Base-by-base conservation (phyloP, 768 basidiomycete genomes). In the Leccinum sublutescens region DNA sequence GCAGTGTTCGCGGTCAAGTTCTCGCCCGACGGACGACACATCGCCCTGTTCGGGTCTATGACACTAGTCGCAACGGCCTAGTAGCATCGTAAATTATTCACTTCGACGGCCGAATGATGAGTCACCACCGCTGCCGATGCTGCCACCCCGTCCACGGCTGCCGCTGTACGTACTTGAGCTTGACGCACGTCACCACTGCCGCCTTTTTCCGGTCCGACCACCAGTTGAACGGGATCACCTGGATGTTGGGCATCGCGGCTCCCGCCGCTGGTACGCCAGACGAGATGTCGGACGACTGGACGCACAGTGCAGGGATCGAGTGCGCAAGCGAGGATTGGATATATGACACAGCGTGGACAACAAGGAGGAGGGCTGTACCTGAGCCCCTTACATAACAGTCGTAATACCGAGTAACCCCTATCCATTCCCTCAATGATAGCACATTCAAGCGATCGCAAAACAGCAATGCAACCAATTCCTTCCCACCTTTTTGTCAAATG, bases 241-340 rank as follows among this genome's bases (percentile, higher is more conserved):
- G 87, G 54, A 95, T 93, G 68, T 92, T 93, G 6, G 92, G 87
- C 91, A 94, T 92, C 5, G 93, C 93, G 5, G 93, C 93, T 68
- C 95, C 93, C 21, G 88, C 90, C 4, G 93, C 93, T 4, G 91
- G 89, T 2, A 87, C 89, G 8, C 89, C 90, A 0, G 87, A 87
- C 21, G 94, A 78, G 50, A 95, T 89, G 65, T 93, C 85, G n/a
- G 84, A 79, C 0, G 93, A 90, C 65, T 89, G 84, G 11, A 96
- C 92, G 60, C 89, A 91, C 3, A 96, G 79, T 1, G 86, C 88
- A 0, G 94, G 94, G 8, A 96, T 86, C 15, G 89, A 87, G 29
- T 84, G 85, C 0, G 87, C 83, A 21, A 92, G 80, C 0, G 87
- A 85, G 4, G 89, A 92, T 59, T 91, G 88, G 15, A 85, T 78